Evolutionary conservation across 2,329 filamentous ascomycete species (phyloP), one percentile per base, ranked within the genome.

Genomic region (Fusarium buxicola): DNA sequence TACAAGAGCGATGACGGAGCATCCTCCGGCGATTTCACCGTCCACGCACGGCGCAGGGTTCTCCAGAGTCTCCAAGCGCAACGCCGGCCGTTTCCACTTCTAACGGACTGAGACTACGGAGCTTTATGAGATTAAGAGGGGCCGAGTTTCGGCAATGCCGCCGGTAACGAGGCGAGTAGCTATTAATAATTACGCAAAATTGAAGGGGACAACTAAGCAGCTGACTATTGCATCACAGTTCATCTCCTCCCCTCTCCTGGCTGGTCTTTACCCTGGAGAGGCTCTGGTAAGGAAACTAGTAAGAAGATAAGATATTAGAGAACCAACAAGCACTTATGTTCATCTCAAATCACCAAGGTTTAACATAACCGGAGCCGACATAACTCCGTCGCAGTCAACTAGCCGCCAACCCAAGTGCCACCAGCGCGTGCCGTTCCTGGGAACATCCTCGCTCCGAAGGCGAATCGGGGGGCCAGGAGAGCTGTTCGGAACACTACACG

Each of bases 81-180:
- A 32, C 45, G 43, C 40, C 55, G 60, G 32, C 18, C 58, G 49
- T 44, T 49, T 58, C 57, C 56, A 45, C 34, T 51, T 32, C 41
- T 46, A 39, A 45, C 51, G 55, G 48, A 51, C 34, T 55, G 38
- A 38, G 46, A 40, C 55, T 49, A 54, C 63, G 63, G 63, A 56
- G 45, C 13, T 46, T 31, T 52, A 58, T 35, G 47, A 40, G 44
- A 58, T 41, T 30, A 43, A 58, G 63, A 66, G 59, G 59, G 59
- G 59, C 63, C 63, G 48, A 58, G 15, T 34, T 43, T 66, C 63
- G 63, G 63, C 28, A 56, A 58, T 39, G 40, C 63, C 63, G 63
- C 45, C 16, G 49, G 55, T 24, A 46, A 48, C 34, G 45, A 47
- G 30, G 39, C 36, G 41, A 40, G 53, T 55, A 16, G 35, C 49